These are phyloP conservation scores for Hordeum vulgare DNA, from an alignment of 176 grass and related monocot genomes.

Conservation along the genomic window DNA sequence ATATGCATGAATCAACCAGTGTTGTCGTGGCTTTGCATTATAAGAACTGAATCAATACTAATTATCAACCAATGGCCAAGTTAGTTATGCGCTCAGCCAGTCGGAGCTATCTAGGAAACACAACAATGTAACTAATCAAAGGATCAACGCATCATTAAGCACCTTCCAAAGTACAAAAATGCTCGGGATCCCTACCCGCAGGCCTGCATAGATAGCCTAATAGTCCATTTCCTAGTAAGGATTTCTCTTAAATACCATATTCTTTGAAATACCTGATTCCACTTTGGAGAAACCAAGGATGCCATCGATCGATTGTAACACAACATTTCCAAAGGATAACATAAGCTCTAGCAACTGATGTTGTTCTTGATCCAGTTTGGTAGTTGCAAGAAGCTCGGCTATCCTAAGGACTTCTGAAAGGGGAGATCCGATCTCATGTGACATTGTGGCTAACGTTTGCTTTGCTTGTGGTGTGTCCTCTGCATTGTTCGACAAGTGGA, in stretches of 20 bases:
- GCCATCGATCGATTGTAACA: slow-evolving; percentile 70
- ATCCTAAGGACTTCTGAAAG: slow-evolving; percentile 82
- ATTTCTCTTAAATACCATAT: not conserved
- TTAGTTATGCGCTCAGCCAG: not conserved
- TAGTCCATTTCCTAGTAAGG: too few relatives aligned
- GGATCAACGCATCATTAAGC: not conserved
- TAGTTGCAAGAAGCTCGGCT: slow-evolving; percentile 63
- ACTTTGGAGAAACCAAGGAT: slow-evolving; percentile 85
- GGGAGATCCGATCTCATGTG: slow-evolving; percentile 86
- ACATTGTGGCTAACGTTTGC: slow-evolving; percentile 80
- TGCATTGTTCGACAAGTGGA: slow-evolving; percentile 21
- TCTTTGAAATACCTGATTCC: slow-evolving; percentile 60
- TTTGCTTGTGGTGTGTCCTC: slow-evolving; percentile 83
- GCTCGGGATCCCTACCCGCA: too few relatives aligned
- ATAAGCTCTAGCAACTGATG: slow-evolving; percentile 73
- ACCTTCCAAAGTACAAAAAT: too few relatives aligned
- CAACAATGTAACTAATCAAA: not conserved
- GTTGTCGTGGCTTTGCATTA: not conserved
- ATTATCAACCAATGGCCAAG: not conserved
- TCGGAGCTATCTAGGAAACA: not conserved
- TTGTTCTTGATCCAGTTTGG: slow-evolving; percentile 66
- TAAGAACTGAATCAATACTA: not conserved
- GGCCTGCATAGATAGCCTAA: too few relatives aligned
- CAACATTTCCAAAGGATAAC: slow-evolving; percentile 79
- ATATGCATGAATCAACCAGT: not conserved